These are phyloP conservation scores for Albifimbria verrucaria DNA, from an alignment of 2,329 filamentous ascomycete species.

Conservation along the genomic window DNA sequence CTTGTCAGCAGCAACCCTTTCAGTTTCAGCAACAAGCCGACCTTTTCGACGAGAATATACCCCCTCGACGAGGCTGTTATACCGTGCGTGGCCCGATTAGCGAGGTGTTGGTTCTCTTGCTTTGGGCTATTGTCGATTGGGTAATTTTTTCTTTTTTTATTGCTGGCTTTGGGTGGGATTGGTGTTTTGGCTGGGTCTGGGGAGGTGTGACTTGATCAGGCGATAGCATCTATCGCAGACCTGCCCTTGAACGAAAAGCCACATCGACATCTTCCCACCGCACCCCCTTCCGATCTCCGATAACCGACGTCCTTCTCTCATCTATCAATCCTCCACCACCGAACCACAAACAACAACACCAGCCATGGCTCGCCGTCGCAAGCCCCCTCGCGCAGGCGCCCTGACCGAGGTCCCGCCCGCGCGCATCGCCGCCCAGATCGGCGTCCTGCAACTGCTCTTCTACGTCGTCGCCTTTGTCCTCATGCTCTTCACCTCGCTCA, in stretches of 20 bases:
- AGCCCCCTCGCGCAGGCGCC: conserved; percentile 57
- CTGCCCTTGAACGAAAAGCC: background rate
- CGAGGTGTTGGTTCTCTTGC: no score
- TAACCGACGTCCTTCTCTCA: background rate
- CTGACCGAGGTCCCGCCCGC: conserved; percentile 59
- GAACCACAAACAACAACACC: conserved; percentile 1
- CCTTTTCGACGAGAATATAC: no score
- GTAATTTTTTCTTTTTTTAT: no score
- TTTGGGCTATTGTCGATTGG: no score
- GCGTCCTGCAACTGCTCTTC: conserved; percentile 53
- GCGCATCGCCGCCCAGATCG: conserved; percentile 58
- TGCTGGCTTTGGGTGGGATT: no score
- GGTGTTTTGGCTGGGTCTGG: background rate
- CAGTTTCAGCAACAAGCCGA: no score
- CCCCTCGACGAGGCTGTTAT: no score
- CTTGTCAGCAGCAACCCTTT: no score
- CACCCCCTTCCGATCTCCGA: background rate
- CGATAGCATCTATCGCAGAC: no score
- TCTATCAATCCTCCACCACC: background rate
- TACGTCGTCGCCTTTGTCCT: conserved; percentile 49
- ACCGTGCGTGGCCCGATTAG: no score
- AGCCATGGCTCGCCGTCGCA: conserved; percentile 51
- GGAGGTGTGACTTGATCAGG: background rate
- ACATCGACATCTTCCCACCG: conserved; percentile 2
- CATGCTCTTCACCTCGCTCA: conserved; percentile 56